Evolutionary conservation across 371 early-diverging fungal genomes (phyloP), one percentile per base, ranked within the genome.

Genomic region (Chytridium lagenaria): DNA sequence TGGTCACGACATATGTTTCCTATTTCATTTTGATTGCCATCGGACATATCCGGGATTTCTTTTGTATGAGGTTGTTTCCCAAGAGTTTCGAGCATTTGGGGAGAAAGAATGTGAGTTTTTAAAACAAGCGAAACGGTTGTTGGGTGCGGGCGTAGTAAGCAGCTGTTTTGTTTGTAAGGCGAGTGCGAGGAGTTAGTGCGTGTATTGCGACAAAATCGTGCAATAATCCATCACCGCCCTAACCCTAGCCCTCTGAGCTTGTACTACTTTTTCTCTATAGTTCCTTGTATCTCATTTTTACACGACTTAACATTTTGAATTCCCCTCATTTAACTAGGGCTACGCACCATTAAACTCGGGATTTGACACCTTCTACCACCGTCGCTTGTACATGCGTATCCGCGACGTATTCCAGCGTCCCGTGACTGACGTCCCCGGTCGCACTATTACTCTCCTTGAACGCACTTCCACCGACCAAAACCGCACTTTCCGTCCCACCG

Each of bases 321-420:
- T n/a, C n/a, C n/a, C n/a, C n/a, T n/a, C n/a, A n/a, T n/a, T 59
- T 33, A 38, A 57, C 12, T 65, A 81, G 77, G 78, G 79, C 3
- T 77, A 73, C 84, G 96, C 98, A 44, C n/a, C n/a, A n/a, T n/a
- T n/a, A n/a, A n/a, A n/a, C n/a, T n/a, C n/a, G n/a, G n/a, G n/a
- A n/a, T n/a, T 98, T 88, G 96, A 99, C 77, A 95, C 95, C 76
- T 96, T 99, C 85, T 99, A 96, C 87, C 94, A 93, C 63, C 89
- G 99, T 68, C 90, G 96, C 70, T 83, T 99, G 61, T 99, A 98
- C 83, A 83, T 88, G 66, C 91, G 99, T 67, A 97, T 99, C 77
- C 89, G 94, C 40, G 99, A 99, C 86, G 94, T 94, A 80, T 99
- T 96, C 87, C 96, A 97, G 81, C 90, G 98, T 16, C 99, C 99